Conservation (phyloP, 1,284 basidiomycete genomes). For the Polyporus tsugae region DNA sequence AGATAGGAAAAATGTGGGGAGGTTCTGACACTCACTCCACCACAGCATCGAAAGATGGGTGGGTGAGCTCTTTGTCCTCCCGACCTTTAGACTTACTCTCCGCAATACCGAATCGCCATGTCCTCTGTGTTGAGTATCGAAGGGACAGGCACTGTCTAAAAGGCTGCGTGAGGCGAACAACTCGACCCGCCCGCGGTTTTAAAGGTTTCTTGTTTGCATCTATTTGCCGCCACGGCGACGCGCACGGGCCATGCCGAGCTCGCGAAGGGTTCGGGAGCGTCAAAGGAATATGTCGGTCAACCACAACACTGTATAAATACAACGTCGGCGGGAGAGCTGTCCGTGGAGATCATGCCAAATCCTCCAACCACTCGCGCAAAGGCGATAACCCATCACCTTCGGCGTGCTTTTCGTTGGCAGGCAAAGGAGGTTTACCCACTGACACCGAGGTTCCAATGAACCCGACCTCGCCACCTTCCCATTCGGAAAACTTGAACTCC, state of each 20-base stretch:
- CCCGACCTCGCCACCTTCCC: constrained; percentile 80
- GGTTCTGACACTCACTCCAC: constrained; percentile 80
- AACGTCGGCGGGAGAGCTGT: background rate
- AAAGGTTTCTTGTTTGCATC: constrained; percentile 16
- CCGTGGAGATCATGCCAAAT: constrained; percentile 36
- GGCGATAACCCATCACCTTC: constrained; percentile 51
- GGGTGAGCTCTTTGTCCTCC: constrained; percentile 70
- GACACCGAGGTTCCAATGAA: constrained; percentile 69
- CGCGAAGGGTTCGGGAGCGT: background rate
- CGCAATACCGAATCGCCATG: constrained; percentile 81
- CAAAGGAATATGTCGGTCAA: background rate
- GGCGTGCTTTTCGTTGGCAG: constrained; percentile 42
- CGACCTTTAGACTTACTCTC: constrained; percentile 53
- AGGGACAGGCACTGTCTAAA: constrained; percentile 80
- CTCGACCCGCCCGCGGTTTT: constrained; percentile 21
- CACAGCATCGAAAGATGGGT: constrained; percentile 47
- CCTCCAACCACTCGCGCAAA: constrained; percentile 60
- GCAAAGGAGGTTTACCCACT: constrained; percentile 42
- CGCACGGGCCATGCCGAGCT: background rate
- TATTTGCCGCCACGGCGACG: constrained; percentile 11
- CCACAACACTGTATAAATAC: constrained; percentile 1
- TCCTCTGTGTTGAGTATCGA: constrained; percentile 53
- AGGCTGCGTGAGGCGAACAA: constrained; percentile 60
- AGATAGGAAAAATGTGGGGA: constrained; percentile 56
- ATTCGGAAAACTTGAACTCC: constrained; percentile 73